Conservation (phyloP, 2,329 filamentous ascomycete species). For the Colletotrichum melonis region DNA sequence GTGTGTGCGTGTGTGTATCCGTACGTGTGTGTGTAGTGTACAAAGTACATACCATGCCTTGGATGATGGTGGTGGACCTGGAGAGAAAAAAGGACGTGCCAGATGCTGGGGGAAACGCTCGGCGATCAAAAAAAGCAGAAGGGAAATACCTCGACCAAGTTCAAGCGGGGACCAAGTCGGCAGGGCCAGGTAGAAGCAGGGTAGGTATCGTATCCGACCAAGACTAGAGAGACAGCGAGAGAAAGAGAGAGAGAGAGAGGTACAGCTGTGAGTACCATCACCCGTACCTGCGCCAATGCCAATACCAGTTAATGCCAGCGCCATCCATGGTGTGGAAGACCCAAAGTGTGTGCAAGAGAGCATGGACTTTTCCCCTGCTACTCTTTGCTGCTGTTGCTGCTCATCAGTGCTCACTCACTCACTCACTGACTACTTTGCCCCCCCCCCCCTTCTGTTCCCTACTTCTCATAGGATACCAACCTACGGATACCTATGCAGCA, state of each 20-base stretch:
- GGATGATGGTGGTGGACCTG: too few species aligned
- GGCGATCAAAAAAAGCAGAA: constrained; percentile 16
- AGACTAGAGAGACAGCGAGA: not conserved
- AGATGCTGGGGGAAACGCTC: constrained; percentile 19
- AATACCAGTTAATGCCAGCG: not conserved
- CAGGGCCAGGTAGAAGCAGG: not conserved
- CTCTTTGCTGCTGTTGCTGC: too few species aligned
- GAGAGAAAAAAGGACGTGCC: not conserved
- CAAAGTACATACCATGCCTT: not conserved
- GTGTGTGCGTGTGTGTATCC: not conserved
- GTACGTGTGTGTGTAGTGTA: not conserved
- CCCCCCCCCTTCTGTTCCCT: not conserved
- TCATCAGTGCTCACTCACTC: too few species aligned
- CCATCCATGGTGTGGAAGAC: not conserved
- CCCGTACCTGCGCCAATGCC: not conserved
- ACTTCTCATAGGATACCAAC: not conserved
- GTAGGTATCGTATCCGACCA: not conserved
- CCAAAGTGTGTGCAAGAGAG: not conserved
- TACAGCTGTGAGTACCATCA: not conserved
- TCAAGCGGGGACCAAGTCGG: not conserved
- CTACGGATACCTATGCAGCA: not conserved
- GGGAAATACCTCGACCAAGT: not conserved
- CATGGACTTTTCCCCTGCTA: not conserved
- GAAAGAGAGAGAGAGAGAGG: not conserved
- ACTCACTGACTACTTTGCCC: too few species aligned